These are phyloP conservation scores for Claviceps digitariae DNA, from an alignment of 2,329 filamentous ascomycete species.

Conservation along the genomic window DNA sequence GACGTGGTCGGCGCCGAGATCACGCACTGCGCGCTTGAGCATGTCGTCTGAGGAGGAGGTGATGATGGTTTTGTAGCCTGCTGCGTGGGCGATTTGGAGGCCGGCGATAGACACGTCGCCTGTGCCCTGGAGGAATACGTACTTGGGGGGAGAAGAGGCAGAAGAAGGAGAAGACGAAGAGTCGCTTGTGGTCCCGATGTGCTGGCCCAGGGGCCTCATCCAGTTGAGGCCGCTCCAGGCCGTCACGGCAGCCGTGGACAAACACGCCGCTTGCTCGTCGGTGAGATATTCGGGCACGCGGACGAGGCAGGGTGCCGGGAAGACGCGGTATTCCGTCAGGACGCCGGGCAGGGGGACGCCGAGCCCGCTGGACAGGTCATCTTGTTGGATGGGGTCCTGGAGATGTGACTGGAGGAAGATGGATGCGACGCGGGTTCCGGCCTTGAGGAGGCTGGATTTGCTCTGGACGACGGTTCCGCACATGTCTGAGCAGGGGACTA, in stretches of 20 bases:
- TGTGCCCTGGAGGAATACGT: conserved; percentile 40
- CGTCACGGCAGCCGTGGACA: conserved; percentile 49
- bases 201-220: conserved; percentile 38
- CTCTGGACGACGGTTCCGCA: conserved; percentile 46
- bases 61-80: conserved; percentile 36
- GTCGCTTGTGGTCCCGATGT: conserved; percentile 12
- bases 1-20: conserved; percentile 35
- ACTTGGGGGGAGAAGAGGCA: conserved; percentile 5
- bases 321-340: conserved; percentile 45
- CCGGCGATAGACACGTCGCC: conserved; percentile 39
- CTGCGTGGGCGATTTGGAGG: conserved; percentile 39
- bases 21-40: conserved; percentile 28
- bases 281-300: conserved; percentile 40
- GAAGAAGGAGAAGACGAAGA: neutral
- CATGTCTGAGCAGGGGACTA: conserved; percentile 59
- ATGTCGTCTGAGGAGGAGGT: conserved; percentile 42
- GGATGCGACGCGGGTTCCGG: conserved; percentile 52
- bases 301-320: conserved; percentile 42
- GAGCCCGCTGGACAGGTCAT: conserved; percentile 41
- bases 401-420: conserved; percentile 48
- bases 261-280: conserved; percentile 44
- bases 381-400: conserved; percentile 43
- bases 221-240: conserved; percentile 54
- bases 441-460: conserved; percentile 27
- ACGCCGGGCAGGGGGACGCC: conserved; percentile 47